Evolutionary conservation across 306 rosid genomes (phyloP).

Genomic region (Casuarina equisetifolia): DNA sequence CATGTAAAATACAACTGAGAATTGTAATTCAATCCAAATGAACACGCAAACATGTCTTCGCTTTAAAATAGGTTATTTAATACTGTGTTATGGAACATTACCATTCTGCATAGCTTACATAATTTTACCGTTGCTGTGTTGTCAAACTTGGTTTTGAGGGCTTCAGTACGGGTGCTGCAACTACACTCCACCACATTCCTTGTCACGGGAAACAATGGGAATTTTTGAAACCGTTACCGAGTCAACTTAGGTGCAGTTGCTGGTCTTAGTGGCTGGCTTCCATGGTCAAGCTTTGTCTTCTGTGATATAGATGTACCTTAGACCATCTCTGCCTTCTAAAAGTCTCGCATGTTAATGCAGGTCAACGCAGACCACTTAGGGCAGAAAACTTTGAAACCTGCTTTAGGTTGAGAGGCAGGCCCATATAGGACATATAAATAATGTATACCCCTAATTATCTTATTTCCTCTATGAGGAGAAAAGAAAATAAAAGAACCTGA

Average conservation of each 20-base stretch:
- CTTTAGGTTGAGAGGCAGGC: too few relatives aligned
- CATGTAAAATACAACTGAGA: not conserved
- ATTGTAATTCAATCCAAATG: not conserved
- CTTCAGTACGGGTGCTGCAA: constrained; percentile 97
- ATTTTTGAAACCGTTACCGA: constrained; percentile 69
- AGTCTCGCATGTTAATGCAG: too few relatives aligned
- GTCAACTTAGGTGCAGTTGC: constrained; percentile 71
- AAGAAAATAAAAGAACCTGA: too few relatives aligned
- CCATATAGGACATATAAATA: too few relatives aligned
- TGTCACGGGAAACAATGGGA: constrained; percentile 66
- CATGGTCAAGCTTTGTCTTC: constrained; percentile 85
- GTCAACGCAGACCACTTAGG: too few relatives aligned
- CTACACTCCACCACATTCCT: constrained; percentile 80
- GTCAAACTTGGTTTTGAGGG: constrained; percentile 96
- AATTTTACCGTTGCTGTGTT: constrained; percentile 28
- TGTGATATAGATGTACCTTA: constrained; percentile 17
- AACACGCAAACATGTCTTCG: not conserved
- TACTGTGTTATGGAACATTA: not conserved
- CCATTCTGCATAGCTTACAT: constrained; percentile 12
- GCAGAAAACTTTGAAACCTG: too few relatives aligned
- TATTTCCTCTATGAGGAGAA: too few relatives aligned
- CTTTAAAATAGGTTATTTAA: not conserved
- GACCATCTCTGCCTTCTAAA: too few relatives aligned
- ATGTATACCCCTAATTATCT: too few relatives aligned
- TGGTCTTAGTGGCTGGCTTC: constrained; percentile 96